These are phyloP conservation scores for Amylocystis lapponica DNA, from an alignment of 768 basidiomycete genomes.

Conservation along the genomic window DNA sequence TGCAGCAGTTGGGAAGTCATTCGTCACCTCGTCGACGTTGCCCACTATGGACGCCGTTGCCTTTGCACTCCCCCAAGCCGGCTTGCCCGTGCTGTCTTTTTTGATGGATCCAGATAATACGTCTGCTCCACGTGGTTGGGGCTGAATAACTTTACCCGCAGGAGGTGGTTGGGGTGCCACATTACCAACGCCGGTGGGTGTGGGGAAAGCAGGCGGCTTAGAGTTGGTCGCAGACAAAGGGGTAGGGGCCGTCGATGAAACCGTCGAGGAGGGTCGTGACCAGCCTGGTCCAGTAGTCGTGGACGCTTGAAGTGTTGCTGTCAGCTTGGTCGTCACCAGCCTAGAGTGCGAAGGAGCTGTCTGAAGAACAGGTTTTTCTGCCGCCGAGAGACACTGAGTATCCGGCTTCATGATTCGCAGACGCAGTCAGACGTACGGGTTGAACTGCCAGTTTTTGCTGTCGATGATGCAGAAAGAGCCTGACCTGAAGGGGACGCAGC, in stretches of 20 bases:
- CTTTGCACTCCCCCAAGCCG: slow-evolving; percentile 69
- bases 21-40: slow-evolving; percentile 39
- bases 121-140: slow-evolving; percentile 43
- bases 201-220: slow-evolving; percentile 25
- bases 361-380: slow-evolving; percentile 56
- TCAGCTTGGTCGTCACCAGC: slow-evolving; percentile 84
- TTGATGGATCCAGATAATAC: slow-evolving; percentile 26
- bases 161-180: slow-evolving; percentile 49
- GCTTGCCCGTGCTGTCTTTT: slow-evolving; percentile 34
- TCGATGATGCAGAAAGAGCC: slow-evolving; percentile 35
- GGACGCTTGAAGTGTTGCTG: slow-evolving; percentile 54
- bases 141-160: slow-evolving; percentile 62
- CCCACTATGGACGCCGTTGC: slow-evolving; percentile 23
- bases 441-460: slow-evolving; percentile 46
- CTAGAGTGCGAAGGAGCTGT: slow-evolving; percentile 61
- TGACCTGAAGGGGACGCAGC: slow-evolving; percentile 46
- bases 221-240: slow-evolving; percentile 38
- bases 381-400: neutral
- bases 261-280: slow-evolving; percentile 73
- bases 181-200: slow-evolving; percentile 14
- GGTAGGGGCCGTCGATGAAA: slow-evolving; percentile 50
- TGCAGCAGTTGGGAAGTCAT: slow-evolving; percentile 94
- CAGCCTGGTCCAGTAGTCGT: slow-evolving; percentile 61
- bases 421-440: slow-evolving; percentile 39
- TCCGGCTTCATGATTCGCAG: neutral